Conservation (phyloP, 2,329 filamentous ascomycete genomes). For the Cordyceps farinosa region DNA sequence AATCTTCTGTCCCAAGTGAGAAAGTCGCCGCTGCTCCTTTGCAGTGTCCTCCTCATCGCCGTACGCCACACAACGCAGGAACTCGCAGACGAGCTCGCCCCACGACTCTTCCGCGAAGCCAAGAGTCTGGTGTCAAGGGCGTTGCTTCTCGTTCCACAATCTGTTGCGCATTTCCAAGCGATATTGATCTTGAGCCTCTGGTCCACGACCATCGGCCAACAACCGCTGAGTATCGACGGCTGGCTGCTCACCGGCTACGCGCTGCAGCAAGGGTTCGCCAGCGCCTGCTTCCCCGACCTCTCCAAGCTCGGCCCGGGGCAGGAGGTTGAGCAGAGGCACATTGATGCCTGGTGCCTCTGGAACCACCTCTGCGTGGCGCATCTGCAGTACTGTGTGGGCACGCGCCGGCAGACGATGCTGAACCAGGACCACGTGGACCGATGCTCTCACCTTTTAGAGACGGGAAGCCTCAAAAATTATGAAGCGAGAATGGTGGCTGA, state of each 20-base stretch:
- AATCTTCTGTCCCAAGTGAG: constrained; percentile 16
- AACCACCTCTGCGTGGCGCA: constrained; percentile 28
- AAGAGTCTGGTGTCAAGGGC: constrained; percentile 21
- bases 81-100: constrained; percentile 24
- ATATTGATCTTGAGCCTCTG: constrained; percentile 26
- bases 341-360: constrained; percentile 27
- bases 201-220: constrained; percentile 28
- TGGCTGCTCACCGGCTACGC: constrained; percentile 28
- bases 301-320: not conserved
- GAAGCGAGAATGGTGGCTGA: constrained; percentile 29
- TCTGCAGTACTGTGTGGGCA: constrained; percentile 30
- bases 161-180: constrained; percentile 27
- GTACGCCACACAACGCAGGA: constrained; percentile 26
- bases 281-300: constrained; percentile 21
- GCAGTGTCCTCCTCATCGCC: constrained; percentile 27
- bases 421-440: constrained; percentile 23
- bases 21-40: constrained; percentile 24
- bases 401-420: constrained; percentile 23
- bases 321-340: not conserved
- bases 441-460: constrained; percentile 20
- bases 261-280: constrained; percentile 25
- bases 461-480: constrained; percentile 23
- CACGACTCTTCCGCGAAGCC: constrained; percentile 24
- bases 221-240: constrained; percentile 28
- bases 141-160: constrained; percentile 21